A percentile compares a stretch with the other conserved stretches of the same genome.
Evolutionary conservation across 1,284 basidiomycete genomes (phyloP).

Genomic region (Papiliotrema flavescens): DNA sequence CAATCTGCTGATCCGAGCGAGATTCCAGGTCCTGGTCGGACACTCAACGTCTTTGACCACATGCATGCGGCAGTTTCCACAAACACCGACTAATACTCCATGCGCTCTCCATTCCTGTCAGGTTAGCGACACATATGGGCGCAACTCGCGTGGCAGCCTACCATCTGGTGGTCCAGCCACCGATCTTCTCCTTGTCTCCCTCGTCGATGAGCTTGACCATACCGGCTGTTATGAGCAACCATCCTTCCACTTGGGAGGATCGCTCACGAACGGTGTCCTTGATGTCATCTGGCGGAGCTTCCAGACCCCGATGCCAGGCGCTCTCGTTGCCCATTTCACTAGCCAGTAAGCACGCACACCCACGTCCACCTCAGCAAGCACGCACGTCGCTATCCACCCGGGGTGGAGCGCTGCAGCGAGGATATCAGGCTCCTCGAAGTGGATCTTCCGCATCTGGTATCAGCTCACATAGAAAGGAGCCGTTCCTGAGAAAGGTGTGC

Average conservation of each 20-base stretch:
- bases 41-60: too few species aligned
- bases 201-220: conserved; percentile 9
- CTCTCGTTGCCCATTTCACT: conserved; percentile 19
- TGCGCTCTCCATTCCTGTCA: too few species aligned
- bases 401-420: conserved; percentile 13
- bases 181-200: conserved; percentile 8
- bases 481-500: background rate
- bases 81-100: too few species aligned
- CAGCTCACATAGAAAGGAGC: background rate
- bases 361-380: background rate
- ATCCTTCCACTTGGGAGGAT: background rate
- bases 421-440: conserved; percentile 15
- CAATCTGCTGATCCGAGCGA: too few species aligned
- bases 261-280: conserved; percentile 13
- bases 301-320: conserved; percentile 6
- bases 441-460: conserved; percentile 9
- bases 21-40: too few species aligned
- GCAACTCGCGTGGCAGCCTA: too few species aligned
- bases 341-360: background rate
- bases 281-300: conserved; percentile 11
- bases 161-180: conserved; percentile 8
- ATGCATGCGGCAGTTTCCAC: too few species aligned
- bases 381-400: conserved; percentile 20
- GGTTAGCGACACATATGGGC: too few species aligned
- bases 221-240: background rate